phyloP scores from a whole-genome alignment of 257 asterid genomes.

The Solanum pimpinellifolium region DNA sequence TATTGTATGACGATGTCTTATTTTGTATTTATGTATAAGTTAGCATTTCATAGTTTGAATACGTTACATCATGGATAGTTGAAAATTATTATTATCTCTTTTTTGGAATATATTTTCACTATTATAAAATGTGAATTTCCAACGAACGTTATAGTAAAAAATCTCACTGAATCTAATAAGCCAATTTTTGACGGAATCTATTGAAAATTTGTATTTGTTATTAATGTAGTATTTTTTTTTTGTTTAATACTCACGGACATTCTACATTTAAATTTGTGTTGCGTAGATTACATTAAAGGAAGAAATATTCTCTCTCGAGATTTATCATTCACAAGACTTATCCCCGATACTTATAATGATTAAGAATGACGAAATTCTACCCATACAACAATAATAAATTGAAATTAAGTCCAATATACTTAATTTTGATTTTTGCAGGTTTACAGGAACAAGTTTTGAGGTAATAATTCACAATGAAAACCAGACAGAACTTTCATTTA shows the following conservation, averaged over 20 bases:
- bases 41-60: not conserved
- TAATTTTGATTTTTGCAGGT: slow-evolving; percentile 11
- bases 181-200: not conserved
- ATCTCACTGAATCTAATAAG: not conserved
- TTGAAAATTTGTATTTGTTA: not conserved
- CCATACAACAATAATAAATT: rapidly evolving
- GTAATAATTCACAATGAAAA: slow-evolving; percentile 17
- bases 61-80: not conserved
- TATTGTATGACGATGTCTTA: not conserved
- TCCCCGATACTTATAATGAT: rapidly evolving
- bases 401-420: not conserved
- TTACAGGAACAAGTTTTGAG: slow-evolving; percentile 30
- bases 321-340: not conserved
- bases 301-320: not conserved
- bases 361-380: not conserved
- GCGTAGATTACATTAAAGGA: not conserved
- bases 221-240: not conserved
- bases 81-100: not conserved
- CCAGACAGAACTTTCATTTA: slow-evolving; percentile 45
- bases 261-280: rapidly evolving
- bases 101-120: not conserved
- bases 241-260: not conserved
- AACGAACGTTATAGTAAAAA: rapidly evolving
- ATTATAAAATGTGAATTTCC: not conserved
- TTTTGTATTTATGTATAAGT: not conserved